Conservation (phyloP, 129 eudicot genomes). For the Deinandra increscens region DNA sequence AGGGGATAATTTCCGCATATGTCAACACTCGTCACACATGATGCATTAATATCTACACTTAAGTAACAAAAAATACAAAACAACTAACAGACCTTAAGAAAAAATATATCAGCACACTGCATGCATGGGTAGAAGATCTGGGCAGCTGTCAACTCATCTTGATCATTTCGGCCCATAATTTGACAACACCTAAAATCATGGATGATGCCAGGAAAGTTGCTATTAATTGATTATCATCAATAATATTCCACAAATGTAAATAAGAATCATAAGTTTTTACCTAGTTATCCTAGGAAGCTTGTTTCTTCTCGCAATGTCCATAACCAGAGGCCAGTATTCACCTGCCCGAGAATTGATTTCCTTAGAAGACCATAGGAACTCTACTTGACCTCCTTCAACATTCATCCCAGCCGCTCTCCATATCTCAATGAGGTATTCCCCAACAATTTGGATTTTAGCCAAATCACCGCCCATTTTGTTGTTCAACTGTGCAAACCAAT, state of each 20-base stretch:
- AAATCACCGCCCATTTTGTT: constrained; percentile 94
- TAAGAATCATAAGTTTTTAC: constrained; percentile 21
- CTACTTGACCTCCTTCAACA: constrained; percentile 61
- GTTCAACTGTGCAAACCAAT: constrained; percentile 91
- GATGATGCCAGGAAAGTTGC: not conserved
- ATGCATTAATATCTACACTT: too few species aligned
- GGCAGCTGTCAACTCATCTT: constrained; percentile 80
- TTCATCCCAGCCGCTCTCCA: constrained; percentile 87
- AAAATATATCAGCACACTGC: too few species aligned
- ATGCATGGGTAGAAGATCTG: too few species aligned
- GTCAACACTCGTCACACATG: too few species aligned
- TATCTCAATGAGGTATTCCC: constrained; percentile 70
- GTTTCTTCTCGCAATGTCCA: constrained; percentile 85
- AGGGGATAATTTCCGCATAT: too few species aligned
- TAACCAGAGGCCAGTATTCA: constrained; percentile 87
- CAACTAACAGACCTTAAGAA: too few species aligned
- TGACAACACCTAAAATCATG: constrained; percentile 58
- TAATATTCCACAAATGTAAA: not conserved
- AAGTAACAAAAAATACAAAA: too few species aligned
- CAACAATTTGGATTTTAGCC: constrained; percentile 66
- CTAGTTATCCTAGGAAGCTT: constrained; percentile 68
- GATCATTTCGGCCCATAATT: constrained; percentile 77
- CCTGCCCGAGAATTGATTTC: constrained; percentile 72
- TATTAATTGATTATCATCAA: not conserved
- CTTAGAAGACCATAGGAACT: constrained; percentile 76